Evolutionary conservation across 345 rosid genomes (phyloP).

Genomic region (Eucalyptus fibrosa): DNA sequence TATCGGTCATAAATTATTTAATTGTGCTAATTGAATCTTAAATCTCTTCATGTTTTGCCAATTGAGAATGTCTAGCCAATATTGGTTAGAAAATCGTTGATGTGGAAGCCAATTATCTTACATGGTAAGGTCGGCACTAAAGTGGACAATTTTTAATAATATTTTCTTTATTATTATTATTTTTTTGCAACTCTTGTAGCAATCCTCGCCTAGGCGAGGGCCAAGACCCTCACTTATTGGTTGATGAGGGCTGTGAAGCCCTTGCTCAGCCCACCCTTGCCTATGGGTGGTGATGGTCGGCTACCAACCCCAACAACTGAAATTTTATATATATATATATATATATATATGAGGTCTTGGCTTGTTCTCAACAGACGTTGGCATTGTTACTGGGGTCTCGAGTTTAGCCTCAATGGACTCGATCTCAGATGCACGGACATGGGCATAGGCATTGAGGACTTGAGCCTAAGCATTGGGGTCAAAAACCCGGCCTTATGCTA

Average conservation of each 20-base stretch:
- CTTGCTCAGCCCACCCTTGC: neutral
- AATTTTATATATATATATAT: no score
- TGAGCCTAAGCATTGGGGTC: accelerated
- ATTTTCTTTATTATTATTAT: no score
- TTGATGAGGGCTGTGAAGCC: neutral
- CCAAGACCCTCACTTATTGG: neutral
- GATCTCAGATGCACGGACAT: accelerated
- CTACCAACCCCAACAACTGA: accelerated
- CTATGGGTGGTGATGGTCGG: neutral
- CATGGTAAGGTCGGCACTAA: accelerated
- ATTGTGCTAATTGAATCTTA: no score
- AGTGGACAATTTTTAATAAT: accelerated
- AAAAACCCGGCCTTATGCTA: no score
- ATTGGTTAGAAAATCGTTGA: no score
- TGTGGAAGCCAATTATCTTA: accelerated
- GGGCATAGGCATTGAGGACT: no score
- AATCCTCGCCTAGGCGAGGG: neutral
- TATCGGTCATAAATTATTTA: no score
- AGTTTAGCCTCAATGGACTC: no score
- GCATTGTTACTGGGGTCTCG: accelerated
- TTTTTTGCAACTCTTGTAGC: neutral
- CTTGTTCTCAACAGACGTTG: accelerated
- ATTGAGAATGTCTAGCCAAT: accelerated
- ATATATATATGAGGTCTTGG: no score
- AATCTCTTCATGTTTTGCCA: no score